Conservation (phyloP, 1,284 basidiomycete species). For the Microbotryum scabiosae region DNA sequence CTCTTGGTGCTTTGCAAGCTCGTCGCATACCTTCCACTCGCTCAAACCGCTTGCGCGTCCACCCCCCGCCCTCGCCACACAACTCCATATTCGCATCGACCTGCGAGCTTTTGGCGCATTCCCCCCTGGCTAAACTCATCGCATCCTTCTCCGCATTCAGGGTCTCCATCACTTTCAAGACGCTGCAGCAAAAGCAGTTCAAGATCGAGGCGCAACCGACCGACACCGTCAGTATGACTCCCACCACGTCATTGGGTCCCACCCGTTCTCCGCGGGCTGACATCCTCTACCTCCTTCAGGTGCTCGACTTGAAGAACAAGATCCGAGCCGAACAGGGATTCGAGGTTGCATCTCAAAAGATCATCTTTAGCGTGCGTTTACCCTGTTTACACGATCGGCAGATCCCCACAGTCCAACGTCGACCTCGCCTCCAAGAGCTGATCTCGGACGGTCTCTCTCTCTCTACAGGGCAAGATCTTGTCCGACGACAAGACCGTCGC, state of each 20-base stretch:
- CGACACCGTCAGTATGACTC: slow-evolving; percentile 50
- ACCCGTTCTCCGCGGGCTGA: background rate
- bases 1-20: too few relatives aligned
- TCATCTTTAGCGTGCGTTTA: slow-evolving; percentile 69
- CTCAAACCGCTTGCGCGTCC: too few relatives aligned
- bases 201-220: slow-evolving; percentile 63
- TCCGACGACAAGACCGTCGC: slow-evolving; percentile 79
- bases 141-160: background rate
- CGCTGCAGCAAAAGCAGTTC: slow-evolving; percentile 75
- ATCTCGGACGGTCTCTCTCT: background rate
- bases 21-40: too few relatives aligned
- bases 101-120: too few relatives aligned
- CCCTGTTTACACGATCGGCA: too few relatives aligned
- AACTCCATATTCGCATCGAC: too few relatives aligned
- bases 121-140: background rate
- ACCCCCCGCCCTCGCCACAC: too few relatives aligned
- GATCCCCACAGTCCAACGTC: background rate
- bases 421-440: background rate
- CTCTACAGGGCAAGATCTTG: slow-evolving; percentile 75
- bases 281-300: slow-evolving; percentile 29
- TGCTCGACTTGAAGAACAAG: slow-evolving; percentile 75
- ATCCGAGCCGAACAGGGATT: slow-evolving; percentile 71
- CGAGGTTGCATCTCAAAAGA: slow-evolving; percentile 67
- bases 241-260: background rate
- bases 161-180: slow-evolving; percentile 68